Evolutionary conservation across 352 stramenopile genomes (phyloP).

Genomic region (Thraustochytrium striatum): DNA sequence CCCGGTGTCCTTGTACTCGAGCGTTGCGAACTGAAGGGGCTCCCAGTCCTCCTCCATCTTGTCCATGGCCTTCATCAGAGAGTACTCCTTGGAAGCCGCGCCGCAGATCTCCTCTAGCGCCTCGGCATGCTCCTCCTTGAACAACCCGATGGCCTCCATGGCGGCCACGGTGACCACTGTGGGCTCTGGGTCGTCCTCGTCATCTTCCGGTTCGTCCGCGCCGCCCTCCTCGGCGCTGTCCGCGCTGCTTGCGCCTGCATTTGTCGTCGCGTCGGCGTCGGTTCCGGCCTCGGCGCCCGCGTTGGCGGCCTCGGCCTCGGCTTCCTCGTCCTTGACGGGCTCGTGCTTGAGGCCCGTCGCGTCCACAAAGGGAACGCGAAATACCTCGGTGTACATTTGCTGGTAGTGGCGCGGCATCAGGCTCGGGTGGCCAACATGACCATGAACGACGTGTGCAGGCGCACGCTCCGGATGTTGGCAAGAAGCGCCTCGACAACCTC

Average conservation of each 20-base stretch:
- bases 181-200: slow-evolving; percentile 30
- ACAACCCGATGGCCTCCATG: slow-evolving; percentile 20
- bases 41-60: slow-evolving; percentile 66
- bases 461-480: background rate
- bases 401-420: slow-evolving; percentile 34
- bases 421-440: slow-evolving; percentile 36
- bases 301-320: background rate
- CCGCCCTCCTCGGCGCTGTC: background rate
- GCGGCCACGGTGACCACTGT: slow-evolving; percentile 28
- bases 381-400: slow-evolving; percentile 43
- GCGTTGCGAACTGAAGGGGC: slow-evolving; percentile 57
- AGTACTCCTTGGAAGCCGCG: slow-evolving; percentile 55
- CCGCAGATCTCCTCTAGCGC: slow-evolving; percentile 45
- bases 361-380: slow-evolving; percentile 35
- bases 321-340: slow-evolving; percentile 7
- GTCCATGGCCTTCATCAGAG: slow-evolving; percentile 62
- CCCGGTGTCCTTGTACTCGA: slow-evolving; percentile 61
- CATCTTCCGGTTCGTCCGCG: background rate
- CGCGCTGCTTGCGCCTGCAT: too few species aligned
- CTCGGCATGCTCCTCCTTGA: slow-evolving; percentile 40
- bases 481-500: slow-evolving; percentile 34
- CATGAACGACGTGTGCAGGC: slow-evolving; percentile 24
- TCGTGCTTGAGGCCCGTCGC: background rate
- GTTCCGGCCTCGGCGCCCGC: background rate
- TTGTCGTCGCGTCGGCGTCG: background rate